Percentiles rank a stretch among this genome's conserved stretches.
Conservation (phyloP, 768 basidiomycete species). For the Coprinopsis strossmayeri region DNA sequence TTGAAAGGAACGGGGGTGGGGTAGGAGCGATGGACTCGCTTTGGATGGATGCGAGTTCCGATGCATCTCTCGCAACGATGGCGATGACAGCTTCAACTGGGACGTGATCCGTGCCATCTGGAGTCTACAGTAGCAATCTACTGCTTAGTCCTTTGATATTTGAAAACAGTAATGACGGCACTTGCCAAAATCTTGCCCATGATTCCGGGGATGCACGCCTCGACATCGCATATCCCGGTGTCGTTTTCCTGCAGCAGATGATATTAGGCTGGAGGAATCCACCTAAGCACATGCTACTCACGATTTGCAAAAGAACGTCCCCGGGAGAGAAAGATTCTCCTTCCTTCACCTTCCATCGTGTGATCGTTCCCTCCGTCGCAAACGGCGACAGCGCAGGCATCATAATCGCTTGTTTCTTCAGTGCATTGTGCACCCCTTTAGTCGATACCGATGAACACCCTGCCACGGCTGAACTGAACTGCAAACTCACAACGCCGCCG, state of each 20-base stretch:
- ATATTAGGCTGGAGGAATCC: neutral
- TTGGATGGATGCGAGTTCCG: conserved; percentile 23
- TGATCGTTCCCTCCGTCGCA: conserved; percentile 92
- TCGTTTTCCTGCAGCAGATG: conserved; percentile 66
- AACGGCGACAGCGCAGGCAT: conserved; percentile 99
- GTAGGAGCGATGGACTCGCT: conserved; percentile 15
- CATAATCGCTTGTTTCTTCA: conserved; percentile 14
- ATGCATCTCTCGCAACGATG: conserved; percentile 65
- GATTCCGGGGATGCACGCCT: conserved; percentile 95
- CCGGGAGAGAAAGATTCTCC: conserved; percentile 77
- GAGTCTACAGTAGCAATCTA: conserved; percentile 19
- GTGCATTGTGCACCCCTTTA: conserved; percentile 13
- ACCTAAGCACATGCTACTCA: conserved; percentile 32
- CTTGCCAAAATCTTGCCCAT: conserved; percentile 89
- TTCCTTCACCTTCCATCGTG: conserved; percentile 84
- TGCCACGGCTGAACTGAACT: neutral
- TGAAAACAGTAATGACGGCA: conserved; percentile 8
- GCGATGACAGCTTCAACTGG: conserved; percentile 88
- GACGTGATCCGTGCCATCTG: conserved; percentile 79
- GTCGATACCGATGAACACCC: neutral
- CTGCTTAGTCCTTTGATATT: neutral
- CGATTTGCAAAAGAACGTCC: conserved; percentile 87
- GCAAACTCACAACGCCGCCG: conserved; percentile 3
- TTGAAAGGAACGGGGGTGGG: conserved; percentile 20
- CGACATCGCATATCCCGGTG: conserved; percentile 96